Conservation (phyloP, 192 early-diverging fungal genomes). For the Coemansia sp. region DNA sequence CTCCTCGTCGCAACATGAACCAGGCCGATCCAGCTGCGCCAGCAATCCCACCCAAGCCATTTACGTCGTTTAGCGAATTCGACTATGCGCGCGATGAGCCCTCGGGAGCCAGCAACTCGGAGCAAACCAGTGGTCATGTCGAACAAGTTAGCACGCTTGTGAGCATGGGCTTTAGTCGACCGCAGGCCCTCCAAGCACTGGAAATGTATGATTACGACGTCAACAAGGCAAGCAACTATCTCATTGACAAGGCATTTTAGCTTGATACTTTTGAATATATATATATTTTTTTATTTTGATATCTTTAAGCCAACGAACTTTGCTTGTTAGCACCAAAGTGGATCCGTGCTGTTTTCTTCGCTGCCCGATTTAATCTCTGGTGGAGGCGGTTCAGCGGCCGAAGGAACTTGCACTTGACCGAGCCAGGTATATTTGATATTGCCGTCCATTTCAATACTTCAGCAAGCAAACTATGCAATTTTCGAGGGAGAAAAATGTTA, state of each 20-base stretch:
- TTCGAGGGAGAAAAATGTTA: neutral
- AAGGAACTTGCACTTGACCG: neutral
- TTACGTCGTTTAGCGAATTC: slow-evolving; percentile 48
- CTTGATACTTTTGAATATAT: neutral
- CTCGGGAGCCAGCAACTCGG: slow-evolving; percentile 10
- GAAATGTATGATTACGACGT: slow-evolving; percentile 71
- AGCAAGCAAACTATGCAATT: neutral
- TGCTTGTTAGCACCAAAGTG: neutral
- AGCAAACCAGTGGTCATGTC: slow-evolving; percentile 28
- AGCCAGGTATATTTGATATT: neutral
- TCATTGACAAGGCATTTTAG: slow-evolving; percentile 59
- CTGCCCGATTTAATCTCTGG: neutral
- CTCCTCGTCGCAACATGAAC: slow-evolving; percentile 11
- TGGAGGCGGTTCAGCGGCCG: neutral
- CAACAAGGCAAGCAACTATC: slow-evolving; percentile 71
- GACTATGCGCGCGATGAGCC: slow-evolving; percentile 40
- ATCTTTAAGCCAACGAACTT: neutral
- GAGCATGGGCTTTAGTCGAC: slow-evolving; percentile 71
- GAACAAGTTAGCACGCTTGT: slow-evolving; percentile 58
- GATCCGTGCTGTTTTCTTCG: neutral
- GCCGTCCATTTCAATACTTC: neutral
- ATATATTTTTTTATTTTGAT: slow-evolving; percentile 9
- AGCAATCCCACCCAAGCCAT: slow-evolving; percentile 47
- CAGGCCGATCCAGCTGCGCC: slow-evolving; percentile 24
- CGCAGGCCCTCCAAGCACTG: slow-evolving; percentile 67